Evolutionary conservation across 2,329 filamentous ascomycete genomes (phyloP).

Genomic region (Pseudogymnoascus sp.): DNA sequence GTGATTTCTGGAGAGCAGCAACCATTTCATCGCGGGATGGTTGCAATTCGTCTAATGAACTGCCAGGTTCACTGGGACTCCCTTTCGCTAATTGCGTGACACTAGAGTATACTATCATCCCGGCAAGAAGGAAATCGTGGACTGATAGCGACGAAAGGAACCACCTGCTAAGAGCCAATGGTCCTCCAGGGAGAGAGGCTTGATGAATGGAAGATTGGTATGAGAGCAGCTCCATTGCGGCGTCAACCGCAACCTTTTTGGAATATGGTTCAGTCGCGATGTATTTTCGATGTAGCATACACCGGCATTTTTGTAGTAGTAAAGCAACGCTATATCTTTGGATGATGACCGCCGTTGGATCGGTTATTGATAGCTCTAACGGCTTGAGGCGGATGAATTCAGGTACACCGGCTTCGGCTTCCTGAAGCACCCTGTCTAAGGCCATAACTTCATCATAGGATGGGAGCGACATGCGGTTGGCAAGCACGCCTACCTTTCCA

Average conservation of each 20-base stretch:
- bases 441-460: slow-evolving; percentile 42
- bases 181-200: slow-evolving; percentile 44
- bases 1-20: slow-evolving; percentile 18
- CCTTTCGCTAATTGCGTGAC: slow-evolving; percentile 15
- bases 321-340: slow-evolving; percentile 46
- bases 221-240: slow-evolving; percentile 39
- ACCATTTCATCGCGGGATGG: slow-evolving; percentile 9
- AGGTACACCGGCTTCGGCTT: slow-evolving; percentile 40
- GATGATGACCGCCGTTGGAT: slow-evolving; percentile 39
- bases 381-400: slow-evolving; percentile 40
- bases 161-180: slow-evolving; percentile 46
- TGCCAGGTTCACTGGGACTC: neutral
- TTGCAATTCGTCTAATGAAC: neutral
- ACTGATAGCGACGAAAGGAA: slow-evolving; percentile 49
- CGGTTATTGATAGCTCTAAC: slow-evolving; percentile 42
- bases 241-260: slow-evolving; percentile 42
- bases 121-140: slow-evolving; percentile 54
- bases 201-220: slow-evolving; percentile 42
- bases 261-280: slow-evolving; percentile 44
- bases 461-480: slow-evolving; percentile 41
- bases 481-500: slow-evolving; percentile 41
- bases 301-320: slow-evolving; percentile 47
- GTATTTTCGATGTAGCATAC: slow-evolving; percentile 48
- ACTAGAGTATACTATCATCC: slow-evolving; percentile 49
- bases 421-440: slow-evolving; percentile 39